Conservation (phyloP, 805 yeast genomes). For the Yarrowia alimentaria region DNA sequence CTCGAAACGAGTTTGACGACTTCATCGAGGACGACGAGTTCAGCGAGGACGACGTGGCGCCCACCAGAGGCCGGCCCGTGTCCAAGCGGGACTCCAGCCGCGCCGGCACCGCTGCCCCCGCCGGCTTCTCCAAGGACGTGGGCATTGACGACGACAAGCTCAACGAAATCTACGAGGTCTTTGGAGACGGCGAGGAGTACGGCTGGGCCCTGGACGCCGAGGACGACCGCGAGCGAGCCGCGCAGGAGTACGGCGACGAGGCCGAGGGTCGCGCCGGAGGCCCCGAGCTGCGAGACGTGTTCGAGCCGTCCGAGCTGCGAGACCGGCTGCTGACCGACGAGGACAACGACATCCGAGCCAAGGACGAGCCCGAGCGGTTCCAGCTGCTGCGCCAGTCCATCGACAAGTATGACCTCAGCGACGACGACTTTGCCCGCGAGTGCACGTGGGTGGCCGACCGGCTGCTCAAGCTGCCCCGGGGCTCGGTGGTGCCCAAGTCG, state of each 20-base stretch:
- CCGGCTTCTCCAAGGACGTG: constrained; percentile 37
- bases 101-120: constrained; percentile 31
- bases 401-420: constrained; percentile 59
- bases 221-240: constrained; percentile 50
- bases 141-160: constrained; percentile 84
- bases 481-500: constrained; percentile 27
- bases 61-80: constrained; percentile 1
- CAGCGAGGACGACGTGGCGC: constrained; percentile 50
- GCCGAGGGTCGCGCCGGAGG: constrained; percentile 45
- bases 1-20: constrained; percentile 79
- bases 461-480: constrained; percentile 38
- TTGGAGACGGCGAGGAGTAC: constrained; percentile 96
- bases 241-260: constrained; percentile 39
- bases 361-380: constrained; percentile 89
- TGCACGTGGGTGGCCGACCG: constrained; percentile 68
- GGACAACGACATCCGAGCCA: constrained; percentile 81
- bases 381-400: constrained; percentile 73
- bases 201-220: constrained; percentile 98
- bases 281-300: constrained; percentile 76
- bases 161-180: constrained; percentile 89
- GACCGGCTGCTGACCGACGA: constrained; percentile 88
- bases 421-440: constrained; percentile 67
- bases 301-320: constrained; percentile 89
- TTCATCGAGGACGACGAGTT: constrained; percentile 97
- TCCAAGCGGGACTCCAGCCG: constrained; percentile 23